Conservation (phyloP, 2,329 filamentous ascomycete species). For the Beauveria rudraprayagi region DNA sequence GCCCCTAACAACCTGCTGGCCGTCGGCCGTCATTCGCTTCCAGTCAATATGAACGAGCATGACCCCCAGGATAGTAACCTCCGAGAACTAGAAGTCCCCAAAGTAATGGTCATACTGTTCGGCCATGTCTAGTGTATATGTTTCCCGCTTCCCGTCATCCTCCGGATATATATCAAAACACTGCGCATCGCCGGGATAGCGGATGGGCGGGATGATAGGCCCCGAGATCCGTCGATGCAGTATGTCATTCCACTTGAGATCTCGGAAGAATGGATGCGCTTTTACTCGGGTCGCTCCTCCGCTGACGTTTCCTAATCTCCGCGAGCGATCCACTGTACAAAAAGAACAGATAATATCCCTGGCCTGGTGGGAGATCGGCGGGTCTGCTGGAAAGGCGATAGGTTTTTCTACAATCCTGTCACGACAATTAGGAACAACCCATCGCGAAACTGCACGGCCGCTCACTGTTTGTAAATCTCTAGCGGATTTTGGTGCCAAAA, state of each 20-base stretch:
- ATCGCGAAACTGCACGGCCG: constrained; percentile 7
- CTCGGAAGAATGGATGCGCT: constrained; percentile 65
- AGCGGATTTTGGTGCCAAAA: constrained; percentile 85
- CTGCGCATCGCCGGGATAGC: constrained; percentile 64
- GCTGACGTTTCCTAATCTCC: constrained; percentile 68
- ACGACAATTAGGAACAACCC: constrained; percentile 10
- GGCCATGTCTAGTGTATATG: constrained; percentile 61
- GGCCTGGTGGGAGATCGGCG: constrained; percentile 56
- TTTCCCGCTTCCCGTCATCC: constrained; percentile 56
- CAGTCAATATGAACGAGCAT: not conserved
- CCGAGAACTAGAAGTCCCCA: constrained; percentile 51
- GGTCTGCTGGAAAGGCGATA: constrained; percentile 63
- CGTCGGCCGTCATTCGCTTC: not conserved
- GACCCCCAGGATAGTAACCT: not conserved
- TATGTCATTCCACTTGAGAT: constrained; percentile 66
- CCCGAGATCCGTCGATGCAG: constrained; percentile 56
- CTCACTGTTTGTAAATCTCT: constrained; percentile 74
- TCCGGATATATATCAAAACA: constrained; percentile 83
- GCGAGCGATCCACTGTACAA: constrained; percentile 71
- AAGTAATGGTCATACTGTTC: constrained; percentile 65
- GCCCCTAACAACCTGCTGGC: not conserved
- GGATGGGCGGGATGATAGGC: constrained; percentile 67
- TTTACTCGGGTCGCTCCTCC: constrained; percentile 68
- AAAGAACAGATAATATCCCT: constrained; percentile 68
- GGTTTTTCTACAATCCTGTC: constrained; percentile 69